A percentile compares a stretch with the other conserved stretches of the same genome.
These are phyloP conservation scores for Trichopus zeylanicus DNA, from an alignment of 116 monocot species.

Conservation along the genomic window DNA sequence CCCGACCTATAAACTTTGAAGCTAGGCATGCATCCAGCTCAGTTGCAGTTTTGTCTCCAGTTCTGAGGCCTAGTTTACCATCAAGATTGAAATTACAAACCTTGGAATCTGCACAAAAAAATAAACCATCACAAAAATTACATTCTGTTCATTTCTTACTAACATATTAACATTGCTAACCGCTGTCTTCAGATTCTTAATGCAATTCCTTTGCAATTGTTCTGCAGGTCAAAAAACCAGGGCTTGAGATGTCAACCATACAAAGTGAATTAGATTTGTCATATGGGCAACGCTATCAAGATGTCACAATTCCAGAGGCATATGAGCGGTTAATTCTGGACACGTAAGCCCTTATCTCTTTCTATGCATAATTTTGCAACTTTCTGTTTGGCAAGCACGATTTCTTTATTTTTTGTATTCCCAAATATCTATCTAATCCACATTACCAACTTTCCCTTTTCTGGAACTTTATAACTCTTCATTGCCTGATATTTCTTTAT, in stretches of 20 bases:
- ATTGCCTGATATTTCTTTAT: too few species aligned
- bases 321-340: conserved; percentile 93
- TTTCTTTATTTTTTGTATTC: not conserved
- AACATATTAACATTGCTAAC: not conserved
- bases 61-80: too few species aligned
- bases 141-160: too few species aligned
- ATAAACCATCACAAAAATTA: too few species aligned
- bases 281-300: conserved; percentile 77
- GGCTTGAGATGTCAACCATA: conserved; percentile 88
- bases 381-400: not conserved
- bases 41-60: too few species aligned
- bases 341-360: conserved; percentile 37
- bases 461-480: too few species aligned
- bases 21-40: too few species aligned
- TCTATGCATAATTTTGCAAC: not conserved
- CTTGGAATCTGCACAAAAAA: too few species aligned
- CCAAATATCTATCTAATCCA: too few species aligned
- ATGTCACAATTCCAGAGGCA: conserved; percentile 76
- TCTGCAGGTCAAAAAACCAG: conserved; percentile 92
- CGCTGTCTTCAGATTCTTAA: not conserved
- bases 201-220: conserved; percentile 1
- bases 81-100: not conserved
- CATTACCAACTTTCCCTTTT: too few species aligned
- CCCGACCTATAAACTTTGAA: too few species aligned
- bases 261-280: conserved; percentile 96